Evolutionary conservation across 75 land plant genomes (phyloP).

Genomic region (Pinus tabuliformis): DNA sequence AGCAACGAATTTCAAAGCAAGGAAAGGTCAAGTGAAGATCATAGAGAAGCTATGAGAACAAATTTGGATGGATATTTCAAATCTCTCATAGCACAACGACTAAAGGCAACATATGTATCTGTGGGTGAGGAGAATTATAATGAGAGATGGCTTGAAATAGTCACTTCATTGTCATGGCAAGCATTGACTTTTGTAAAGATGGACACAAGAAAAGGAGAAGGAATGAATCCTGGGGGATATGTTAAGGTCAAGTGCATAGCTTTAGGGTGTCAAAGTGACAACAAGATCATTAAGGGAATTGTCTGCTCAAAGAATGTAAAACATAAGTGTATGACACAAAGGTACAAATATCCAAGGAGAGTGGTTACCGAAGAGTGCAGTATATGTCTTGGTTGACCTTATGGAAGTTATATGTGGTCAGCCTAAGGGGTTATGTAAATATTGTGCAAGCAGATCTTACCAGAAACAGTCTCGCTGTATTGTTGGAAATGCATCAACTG

Average conservation of each 20-base stretch:
- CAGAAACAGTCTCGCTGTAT: too few species aligned
- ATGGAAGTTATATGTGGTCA: too few species aligned
- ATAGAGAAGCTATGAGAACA: conserved; percentile 54
- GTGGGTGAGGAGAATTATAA: conserved; percentile 45
- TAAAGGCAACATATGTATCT: conserved; percentile 47
- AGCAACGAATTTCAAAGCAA: conserved; percentile 21
- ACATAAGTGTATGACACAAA: too few species aligned
- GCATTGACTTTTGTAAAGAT: conserved; percentile 79
- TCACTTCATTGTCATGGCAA: conserved; percentile 77
- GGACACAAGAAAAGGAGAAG: conserved; percentile 48
- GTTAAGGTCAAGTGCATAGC: conserved; percentile 86
- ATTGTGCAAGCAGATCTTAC: too few species aligned
- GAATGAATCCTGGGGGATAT: conserved; percentile 81
- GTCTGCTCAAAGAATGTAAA: too few species aligned
- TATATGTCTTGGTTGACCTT: too few species aligned
- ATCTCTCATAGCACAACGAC: conserved; percentile 54
- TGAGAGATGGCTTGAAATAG: conserved; percentile 72
- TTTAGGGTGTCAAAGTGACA: too few species aligned
- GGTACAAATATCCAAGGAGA: too few species aligned
- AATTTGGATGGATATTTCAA: conserved; percentile 72
- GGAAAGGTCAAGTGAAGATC: conserved; percentile 37
- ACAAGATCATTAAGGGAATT: too few species aligned
- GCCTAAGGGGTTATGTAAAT: too few species aligned
- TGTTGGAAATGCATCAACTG: too few species aligned
- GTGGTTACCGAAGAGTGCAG: too few species aligned